Base-by-base conservation (phyloP, 1,139 yeast genomes). In the Zygosaccharomyces sapae region DNA sequence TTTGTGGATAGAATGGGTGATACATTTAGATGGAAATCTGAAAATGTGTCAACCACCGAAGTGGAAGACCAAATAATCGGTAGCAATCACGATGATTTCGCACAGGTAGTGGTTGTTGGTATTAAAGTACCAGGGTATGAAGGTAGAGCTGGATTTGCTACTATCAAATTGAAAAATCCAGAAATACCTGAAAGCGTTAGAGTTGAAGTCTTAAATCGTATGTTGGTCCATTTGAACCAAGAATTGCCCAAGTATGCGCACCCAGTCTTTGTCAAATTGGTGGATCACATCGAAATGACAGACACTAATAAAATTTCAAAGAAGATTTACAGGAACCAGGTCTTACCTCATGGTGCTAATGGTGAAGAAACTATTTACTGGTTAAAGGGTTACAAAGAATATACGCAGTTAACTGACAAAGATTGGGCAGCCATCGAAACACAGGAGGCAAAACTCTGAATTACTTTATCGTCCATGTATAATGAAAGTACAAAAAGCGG, bases 11-110 rank as follows among this genome's bases (percentile, higher is more conserved):
- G 98, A 61, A 71, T 90, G 63, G 98, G 98, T 34, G 98, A 92
- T 64, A 90, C 97, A 0, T 92, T 86, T 73, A 77, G 98, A 57
- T 92, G 97, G 97, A 90, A 89, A 69, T 85, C 95, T 2, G 98
- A 92, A 70, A 90, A 92, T 68, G 97, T 92, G 30, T 82, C 94
- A 29, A 89, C 97, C 7, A 83, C 90, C 38, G 97, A 92, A 68
- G 97, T 92, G 35, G 97, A 90, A 65, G 86, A 84, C 63, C 86
- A 85, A n/a, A 57, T 77, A 7, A 55, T 66, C 41, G 62, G 65
- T 5, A 55, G 66, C 43, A 73, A 77, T 20, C 70, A 69, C 37
- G 49, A 55, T 6, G 59, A 62, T 5, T 70, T 88, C 49, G 72
- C 74, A 50, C 87, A 86, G 62, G 78, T 82, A 2, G 94, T 88